Evolutionary conservation across 2,329 filamentous ascomycete genomes (phyloP), one percentile per base, ranked within the genome.

Genomic region (Colletotrichum sojae): DNA sequence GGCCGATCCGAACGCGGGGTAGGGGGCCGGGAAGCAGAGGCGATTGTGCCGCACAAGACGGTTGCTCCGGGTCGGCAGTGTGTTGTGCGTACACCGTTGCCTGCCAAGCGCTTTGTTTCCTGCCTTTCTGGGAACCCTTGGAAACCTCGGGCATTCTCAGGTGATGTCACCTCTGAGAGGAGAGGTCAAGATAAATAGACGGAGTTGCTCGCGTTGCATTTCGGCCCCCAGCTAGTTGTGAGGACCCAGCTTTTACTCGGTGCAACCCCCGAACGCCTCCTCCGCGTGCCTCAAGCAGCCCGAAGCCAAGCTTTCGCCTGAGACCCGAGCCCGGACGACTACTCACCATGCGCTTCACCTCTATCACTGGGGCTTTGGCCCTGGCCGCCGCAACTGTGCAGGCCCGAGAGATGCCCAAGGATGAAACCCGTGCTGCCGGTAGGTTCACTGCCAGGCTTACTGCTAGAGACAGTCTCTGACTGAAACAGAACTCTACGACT

Each of bases 401-500:
- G 12, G 73, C 69, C 16, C 70, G 54, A 48, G 73, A 74, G 54
- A 53, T 73, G 22, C 69, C 72, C 15, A 67, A 71, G 45, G 72
- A 74, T 43, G 70, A 72, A 57, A 53, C 48, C 22, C 68, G 73
- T 13, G 73, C 69, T 22, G 71, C 72, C 20, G 70, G 72, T 73
- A 43, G 1, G 67, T 43, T 18, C 2, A 12, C 4, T 12, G 0
- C 10, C 13, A 10, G 10, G 4, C 1, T 0, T 5, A n/a, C 0
- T 20, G 13, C 9, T 2, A 4, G 4, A 18, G 2, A 36, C 6
- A 36, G 13, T 51, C 22, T 16, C 54, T 67, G 13, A 71, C 12
- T 9, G 10, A 6, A 3, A 2, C 54, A 71, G 69, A 74, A 55
- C 68, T 75, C 12, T 75, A 73, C 52, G 73, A 75, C 65, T 73